These are phyloP conservation scores for Neopestalotiopsis sp. DNA, from an alignment of 2,329 filamentous ascomycete genomes.

Conservation along the genomic window DNA sequence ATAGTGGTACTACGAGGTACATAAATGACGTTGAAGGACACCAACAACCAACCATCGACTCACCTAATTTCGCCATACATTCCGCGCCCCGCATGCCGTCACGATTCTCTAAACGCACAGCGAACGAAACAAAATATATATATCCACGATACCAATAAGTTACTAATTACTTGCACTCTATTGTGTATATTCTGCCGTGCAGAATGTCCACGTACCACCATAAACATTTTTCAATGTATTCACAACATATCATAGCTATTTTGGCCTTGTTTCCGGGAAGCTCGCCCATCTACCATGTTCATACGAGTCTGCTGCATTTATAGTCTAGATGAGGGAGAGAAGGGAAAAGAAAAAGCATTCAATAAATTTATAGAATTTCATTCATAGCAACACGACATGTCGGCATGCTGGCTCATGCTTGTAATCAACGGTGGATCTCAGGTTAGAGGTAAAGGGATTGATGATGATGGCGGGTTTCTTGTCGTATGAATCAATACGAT, in stretches of 20 bases:
- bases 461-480: too few species aligned
- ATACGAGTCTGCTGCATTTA: constrained; percentile 9
- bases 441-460: background rate
- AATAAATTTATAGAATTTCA: too few species aligned
- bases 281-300: constrained; percentile 10
- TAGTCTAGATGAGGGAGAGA: too few species aligned
- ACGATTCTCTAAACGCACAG: background rate
- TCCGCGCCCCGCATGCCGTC: background rate
- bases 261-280: background rate
- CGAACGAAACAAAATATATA: background rate
- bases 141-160: background rate
- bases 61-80: background rate
- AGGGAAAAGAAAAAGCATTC: too few species aligned
- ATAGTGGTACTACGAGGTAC: constrained; percentile 24
- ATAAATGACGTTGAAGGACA: background rate
- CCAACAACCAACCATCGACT: background rate
- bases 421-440: background rate
- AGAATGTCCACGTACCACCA: background rate
- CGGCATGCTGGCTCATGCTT: too few species aligned
- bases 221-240: background rate
- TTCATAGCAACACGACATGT: too few species aligned
- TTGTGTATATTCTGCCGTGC: background rate
- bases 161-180: background rate
- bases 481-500: background rate
- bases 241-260: background rate